phyloP scores from a whole-genome alignment of 257 asterid species.

The Coffea canephora region DNA sequence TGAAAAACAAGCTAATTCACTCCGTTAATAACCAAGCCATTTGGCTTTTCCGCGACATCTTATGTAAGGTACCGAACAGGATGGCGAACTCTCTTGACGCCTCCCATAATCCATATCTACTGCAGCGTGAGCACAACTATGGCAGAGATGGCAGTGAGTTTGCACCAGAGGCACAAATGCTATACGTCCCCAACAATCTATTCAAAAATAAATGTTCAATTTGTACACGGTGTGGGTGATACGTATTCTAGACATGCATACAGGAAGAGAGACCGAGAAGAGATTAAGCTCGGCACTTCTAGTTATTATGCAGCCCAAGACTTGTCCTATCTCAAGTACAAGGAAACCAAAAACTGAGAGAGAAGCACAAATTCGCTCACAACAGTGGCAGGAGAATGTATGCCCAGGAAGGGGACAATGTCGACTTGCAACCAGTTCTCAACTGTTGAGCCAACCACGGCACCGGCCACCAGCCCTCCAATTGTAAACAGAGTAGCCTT shows the following conservation, averaged over 20 bases:
- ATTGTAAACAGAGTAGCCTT: constrained; percentile 83
- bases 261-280: constrained; percentile 15
- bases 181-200: constrained; percentile 16
- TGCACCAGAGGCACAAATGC: constrained; percentile 26
- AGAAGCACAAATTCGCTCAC: constrained; percentile 84
- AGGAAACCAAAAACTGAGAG: constrained; percentile 81
- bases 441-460: constrained; percentile 89
- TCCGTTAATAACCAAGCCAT: not conserved
- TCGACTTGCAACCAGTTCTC: constrained; percentile 97
- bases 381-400: constrained; percentile 78
- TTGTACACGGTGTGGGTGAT: constrained; percentile 40
- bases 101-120: not conserved
- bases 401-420: constrained; percentile 86
- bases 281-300: constrained; percentile 21
- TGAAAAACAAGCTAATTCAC: not conserved
- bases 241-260: constrained; percentile 41
- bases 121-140: not conserved
- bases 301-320: constrained; percentile 17
- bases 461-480: constrained; percentile 98
- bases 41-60: not conserved
- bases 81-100: not conserved
- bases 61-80: not conserved
- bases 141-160: not conserved
- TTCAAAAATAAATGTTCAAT: constrained; percentile 34
- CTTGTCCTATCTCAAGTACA: constrained; percentile 60